Evolutionary conservation across 768 basidiomycete genomes (phyloP).

Genomic region (Leccinum obscurum): DNA sequence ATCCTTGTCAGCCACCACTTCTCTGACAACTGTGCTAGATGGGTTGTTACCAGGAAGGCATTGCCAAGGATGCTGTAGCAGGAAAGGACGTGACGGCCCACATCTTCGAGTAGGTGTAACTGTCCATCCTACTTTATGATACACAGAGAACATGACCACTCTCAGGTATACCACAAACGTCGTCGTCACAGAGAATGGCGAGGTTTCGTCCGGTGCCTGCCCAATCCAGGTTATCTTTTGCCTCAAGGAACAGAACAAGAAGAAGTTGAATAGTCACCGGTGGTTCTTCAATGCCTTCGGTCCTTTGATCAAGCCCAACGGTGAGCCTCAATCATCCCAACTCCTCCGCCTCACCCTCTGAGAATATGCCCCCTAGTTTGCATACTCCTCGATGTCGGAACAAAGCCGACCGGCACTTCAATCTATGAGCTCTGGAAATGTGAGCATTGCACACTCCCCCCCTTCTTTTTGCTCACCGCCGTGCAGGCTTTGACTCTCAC

Average conservation of each 20-base stretch:
- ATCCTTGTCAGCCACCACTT: neutral
- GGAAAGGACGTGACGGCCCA: constrained; percentile 93
- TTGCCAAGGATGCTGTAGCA: constrained; percentile 83
- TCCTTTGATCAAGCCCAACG: constrained; percentile 82
- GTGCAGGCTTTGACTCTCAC: constrained; percentile 73
- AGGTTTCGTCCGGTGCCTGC: constrained; percentile 72
- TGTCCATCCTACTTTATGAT: neutral
- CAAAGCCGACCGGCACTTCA: constrained; percentile 90
- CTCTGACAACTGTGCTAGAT: constrained; percentile 45
- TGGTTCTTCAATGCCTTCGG: constrained; percentile 99
- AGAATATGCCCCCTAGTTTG: constrained; percentile 54
- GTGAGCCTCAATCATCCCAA: constrained; percentile 34
- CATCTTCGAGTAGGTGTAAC: constrained; percentile 76
- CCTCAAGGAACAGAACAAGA: constrained; percentile 94
- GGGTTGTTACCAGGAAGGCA: constrained; percentile 88
- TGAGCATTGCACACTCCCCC: constrained; percentile 14
- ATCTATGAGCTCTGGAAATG: constrained; percentile 99
- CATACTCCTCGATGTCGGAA: constrained; percentile 91
- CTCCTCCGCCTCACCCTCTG: neutral
- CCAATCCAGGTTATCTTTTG: constrained; percentile 90
- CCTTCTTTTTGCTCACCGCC: constrained; percentile 5
- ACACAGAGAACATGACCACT: constrained; percentile 1
- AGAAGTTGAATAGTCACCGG: constrained; percentile 93
- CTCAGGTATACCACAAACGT: constrained; percentile 75
- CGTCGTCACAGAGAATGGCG: constrained; percentile 75